Conservation (phyloP, 768 basidiomycete species). For the Termitomyces sp. region DNA sequence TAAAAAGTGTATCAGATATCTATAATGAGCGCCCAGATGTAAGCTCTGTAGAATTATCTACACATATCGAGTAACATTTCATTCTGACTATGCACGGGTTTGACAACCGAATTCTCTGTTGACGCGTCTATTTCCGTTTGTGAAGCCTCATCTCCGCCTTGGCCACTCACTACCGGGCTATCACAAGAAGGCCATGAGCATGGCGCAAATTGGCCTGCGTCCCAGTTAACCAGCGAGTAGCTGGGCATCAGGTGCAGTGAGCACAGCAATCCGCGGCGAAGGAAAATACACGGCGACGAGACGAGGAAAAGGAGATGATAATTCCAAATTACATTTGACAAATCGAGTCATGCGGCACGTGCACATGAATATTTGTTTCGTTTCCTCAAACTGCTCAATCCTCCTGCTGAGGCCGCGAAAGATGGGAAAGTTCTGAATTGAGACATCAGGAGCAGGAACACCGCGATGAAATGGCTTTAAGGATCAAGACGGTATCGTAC, state of each 20-base stretch:
- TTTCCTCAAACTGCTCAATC: no score
- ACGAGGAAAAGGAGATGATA: not conserved
- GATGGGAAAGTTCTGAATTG: no score
- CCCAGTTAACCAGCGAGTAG: conserved; percentile 15
- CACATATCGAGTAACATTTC: not conserved
- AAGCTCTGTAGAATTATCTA: not conserved
- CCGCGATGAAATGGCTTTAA: no score
- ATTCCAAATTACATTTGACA: not conserved
- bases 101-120: not conserved
- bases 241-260: conserved; percentile 8
- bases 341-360: conserved; percentile 1
- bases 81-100: not conserved
- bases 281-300: no score
- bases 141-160: not conserved
- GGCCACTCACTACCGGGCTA: not conserved
- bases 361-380: not conserved
- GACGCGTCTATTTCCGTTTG: conserved; percentile 3
- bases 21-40: not conserved
- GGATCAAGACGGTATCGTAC: no score
- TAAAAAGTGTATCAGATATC: not conserved
- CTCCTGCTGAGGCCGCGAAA: no score
- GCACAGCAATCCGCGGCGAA: not conserved
- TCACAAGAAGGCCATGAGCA: not conserved
- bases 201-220: conserved; percentile 7
- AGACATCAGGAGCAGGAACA: no score